Conservation (phyloP, 2,329 filamentous ascomycete genomes). For the Colletotrichum neosansevieriae region DNA sequence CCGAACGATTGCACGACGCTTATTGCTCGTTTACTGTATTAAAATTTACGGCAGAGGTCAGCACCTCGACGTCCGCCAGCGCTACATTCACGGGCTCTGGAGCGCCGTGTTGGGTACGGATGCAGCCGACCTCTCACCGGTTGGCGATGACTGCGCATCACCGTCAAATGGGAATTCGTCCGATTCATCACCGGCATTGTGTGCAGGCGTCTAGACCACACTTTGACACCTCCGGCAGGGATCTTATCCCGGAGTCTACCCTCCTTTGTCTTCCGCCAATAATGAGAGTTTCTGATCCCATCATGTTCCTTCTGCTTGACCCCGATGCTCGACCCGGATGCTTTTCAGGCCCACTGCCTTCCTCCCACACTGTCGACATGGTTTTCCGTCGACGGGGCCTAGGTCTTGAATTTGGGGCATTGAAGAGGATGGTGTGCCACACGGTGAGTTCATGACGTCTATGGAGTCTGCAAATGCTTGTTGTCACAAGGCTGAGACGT, state of each 20-base stretch:
- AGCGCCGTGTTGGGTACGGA: conserved; percentile 37
- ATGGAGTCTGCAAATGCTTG: conserved; percentile 19
- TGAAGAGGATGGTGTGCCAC: neutral
- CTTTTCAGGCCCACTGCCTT: conserved; percentile 12
- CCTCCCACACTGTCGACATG: conserved; percentile 10
- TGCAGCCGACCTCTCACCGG: conserved; percentile 33
- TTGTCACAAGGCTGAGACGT: conserved; percentile 47
- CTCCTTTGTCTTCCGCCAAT: conserved; percentile 29
- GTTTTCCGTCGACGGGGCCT: conserved; percentile 10
- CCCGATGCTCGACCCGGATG: neutral
- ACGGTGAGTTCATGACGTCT: conserved; percentile 27
- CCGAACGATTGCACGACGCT: no score
- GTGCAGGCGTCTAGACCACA: conserved; percentile 37
- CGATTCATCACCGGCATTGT: conserved; percentile 33
- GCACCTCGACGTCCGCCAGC: conserved; percentile 15
- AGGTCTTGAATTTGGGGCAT: neutral
- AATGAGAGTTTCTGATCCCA: neutral
- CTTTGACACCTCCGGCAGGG: conserved; percentile 27
- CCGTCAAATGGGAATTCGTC: conserved; percentile 34
- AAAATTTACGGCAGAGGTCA: conserved; percentile 29
- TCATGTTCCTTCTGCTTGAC: conserved; percentile 10
- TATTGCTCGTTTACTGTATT: no score
- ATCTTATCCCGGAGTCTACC: conserved; percentile 15
- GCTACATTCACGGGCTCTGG: conserved; percentile 22
- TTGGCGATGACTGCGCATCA: conserved; percentile 28